Evolutionary conservation across 2,329 filamentous ascomycete genomes (phyloP).

Genomic region (Hymenoscyphus fructigenus): DNA sequence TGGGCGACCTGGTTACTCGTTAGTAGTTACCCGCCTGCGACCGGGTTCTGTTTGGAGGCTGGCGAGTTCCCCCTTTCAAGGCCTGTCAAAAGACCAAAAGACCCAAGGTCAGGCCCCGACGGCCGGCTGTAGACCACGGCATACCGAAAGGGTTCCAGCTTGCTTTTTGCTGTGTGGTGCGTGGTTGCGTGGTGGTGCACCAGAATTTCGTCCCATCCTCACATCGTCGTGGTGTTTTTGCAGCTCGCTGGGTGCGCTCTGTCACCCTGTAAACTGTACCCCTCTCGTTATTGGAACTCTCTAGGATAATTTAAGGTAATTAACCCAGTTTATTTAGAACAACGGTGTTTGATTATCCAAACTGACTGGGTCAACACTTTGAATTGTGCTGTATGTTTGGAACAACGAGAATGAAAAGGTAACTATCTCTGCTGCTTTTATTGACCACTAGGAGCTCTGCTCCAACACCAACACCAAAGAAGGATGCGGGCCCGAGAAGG

Average conservation of each 20-base stretch:
- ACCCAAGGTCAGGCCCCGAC: not conserved
- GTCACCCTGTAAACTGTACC: not conserved
- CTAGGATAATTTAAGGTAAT: too few relatives aligned
- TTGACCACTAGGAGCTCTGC: too few relatives aligned
- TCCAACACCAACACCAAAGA: too few relatives aligned
- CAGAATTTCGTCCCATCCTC: not conserved
- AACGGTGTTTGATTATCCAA: too few relatives aligned
- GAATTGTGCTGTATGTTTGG: too few relatives aligned
- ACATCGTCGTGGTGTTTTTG: not conserved
- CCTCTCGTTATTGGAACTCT: not conserved
- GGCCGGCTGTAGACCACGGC: not conserved
- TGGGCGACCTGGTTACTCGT: slow-evolving; percentile 7
- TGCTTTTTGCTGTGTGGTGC: not conserved
- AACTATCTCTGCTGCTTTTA: too few relatives aligned
- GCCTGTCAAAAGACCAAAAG: slow-evolving; percentile 3
- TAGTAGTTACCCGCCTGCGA: not conserved
- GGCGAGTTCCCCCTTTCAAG: slow-evolving; percentile 7
- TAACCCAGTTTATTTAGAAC: too few relatives aligned
- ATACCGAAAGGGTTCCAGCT: slow-evolving; percentile 4
- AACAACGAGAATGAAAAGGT: too few relatives aligned
- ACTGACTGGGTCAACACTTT: too few relatives aligned
- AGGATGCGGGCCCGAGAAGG: not conserved
- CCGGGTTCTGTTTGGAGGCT: not conserved
- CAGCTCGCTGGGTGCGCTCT: not conserved
- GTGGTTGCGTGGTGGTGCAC: too few relatives aligned